Percentiles rank a stretch among this genome's conserved stretches.
Evolutionary conservation across 768 basidiomycete genomes (phyloP).

Genomic region (Leccinum incarnatum): DNA sequence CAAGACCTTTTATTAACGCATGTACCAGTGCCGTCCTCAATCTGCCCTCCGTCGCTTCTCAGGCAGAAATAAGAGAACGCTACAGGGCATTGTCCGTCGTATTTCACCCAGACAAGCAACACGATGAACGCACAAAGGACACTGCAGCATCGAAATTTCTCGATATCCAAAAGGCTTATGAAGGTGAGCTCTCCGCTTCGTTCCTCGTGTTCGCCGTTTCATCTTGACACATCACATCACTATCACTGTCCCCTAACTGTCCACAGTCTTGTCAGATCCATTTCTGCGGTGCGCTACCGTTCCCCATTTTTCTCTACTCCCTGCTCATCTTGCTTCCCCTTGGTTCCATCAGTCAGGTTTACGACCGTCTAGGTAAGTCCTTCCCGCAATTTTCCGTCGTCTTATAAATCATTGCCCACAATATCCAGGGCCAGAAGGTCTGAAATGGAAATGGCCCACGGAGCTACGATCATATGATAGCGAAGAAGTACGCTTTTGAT

Average conservation of each 20-base stretch:
- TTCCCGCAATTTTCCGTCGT: conserved; percentile 8
- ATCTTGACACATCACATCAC: background rate
- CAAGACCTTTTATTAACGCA: background rate
- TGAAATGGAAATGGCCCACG: conserved; percentile 44
- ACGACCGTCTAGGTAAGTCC: conserved; percentile 64
- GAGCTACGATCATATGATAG: conserved; percentile 42
- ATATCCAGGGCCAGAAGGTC: conserved; percentile 35
- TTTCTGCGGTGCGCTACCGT: conserved; percentile 53
- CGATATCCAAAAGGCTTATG: conserved; percentile 80
- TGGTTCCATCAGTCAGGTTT: conserved; percentile 53
- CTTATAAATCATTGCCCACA: conserved; percentile 10
- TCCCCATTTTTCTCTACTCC: background rate
- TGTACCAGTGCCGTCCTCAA: conserved; percentile 61
- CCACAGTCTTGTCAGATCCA: conserved; percentile 66
- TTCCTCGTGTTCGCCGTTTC: background rate
- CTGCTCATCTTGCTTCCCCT: conserved; percentile 6
- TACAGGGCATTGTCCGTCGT: conserved; percentile 70
- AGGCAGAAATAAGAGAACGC: conserved; percentile 69
- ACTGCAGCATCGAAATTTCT: conserved; percentile 67
- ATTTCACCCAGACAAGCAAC: conserved; percentile 86
- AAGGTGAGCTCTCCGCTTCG: conserved; percentile 45
- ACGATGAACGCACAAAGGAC: conserved; percentile 50
- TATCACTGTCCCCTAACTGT: conserved; percentile 13
- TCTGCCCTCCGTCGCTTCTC: conserved; percentile 58
- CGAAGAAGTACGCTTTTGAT: conserved; percentile 44